Percentiles rank a stretch among this genome's conserved stretches.
phyloP scores from a whole-genome alignment of 2,329 filamentous ascomycete species.

The Elsinoe batatas region DNA sequence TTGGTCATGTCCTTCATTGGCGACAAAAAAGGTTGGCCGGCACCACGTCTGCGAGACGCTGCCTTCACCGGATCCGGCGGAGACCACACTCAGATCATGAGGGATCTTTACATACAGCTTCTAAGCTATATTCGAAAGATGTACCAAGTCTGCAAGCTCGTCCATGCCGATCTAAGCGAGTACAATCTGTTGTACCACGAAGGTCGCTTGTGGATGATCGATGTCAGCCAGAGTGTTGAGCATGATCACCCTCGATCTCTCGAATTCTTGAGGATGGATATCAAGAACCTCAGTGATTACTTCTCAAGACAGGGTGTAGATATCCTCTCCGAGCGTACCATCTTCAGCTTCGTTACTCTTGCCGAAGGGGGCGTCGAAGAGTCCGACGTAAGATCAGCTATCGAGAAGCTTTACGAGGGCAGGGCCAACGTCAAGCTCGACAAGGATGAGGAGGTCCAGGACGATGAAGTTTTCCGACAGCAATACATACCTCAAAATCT shows the following conservation, averaged over 20 bases:
- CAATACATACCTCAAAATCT: constrained; percentile 95
- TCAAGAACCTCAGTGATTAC: constrained; percentile 93
- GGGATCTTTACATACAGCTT: constrained; percentile 68
- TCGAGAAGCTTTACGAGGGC: constrained; percentile 59
- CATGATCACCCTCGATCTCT: constrained; percentile 87
- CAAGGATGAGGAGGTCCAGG: constrained; percentile 56
- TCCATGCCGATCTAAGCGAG: constrained; percentile 94
- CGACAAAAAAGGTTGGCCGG: constrained; percentile 75
- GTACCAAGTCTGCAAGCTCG: constrained; percentile 83
- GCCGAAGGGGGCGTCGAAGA: constrained; percentile 51
- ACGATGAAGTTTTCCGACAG: constrained; percentile 87
- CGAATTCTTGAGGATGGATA: constrained; percentile 94
- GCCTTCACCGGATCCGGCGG: constrained; percentile 50
- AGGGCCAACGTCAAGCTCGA: constrained; percentile 43
- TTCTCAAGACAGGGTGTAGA: constrained; percentile 81
- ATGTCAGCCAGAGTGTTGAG: constrained; percentile 95
- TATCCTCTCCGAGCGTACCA: constrained; percentile 63
- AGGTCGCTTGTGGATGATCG: constrained; percentile 78
- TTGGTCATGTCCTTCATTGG: constrained; percentile 92
- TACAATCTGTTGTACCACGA: constrained; percentile 94
- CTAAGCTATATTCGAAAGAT: constrained; percentile 82
- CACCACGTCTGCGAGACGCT: constrained; percentile 82
- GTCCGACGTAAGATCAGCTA: constrained; percentile 48
- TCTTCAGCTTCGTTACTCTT: constrained; percentile 74
- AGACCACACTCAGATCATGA: constrained; percentile 58